Evolutionary conservation across 1,284 basidiomycete species (phyloP), one percentile per base, ranked within the genome.

Genomic region (Cutaneotrichosporon dermatis): DNA sequence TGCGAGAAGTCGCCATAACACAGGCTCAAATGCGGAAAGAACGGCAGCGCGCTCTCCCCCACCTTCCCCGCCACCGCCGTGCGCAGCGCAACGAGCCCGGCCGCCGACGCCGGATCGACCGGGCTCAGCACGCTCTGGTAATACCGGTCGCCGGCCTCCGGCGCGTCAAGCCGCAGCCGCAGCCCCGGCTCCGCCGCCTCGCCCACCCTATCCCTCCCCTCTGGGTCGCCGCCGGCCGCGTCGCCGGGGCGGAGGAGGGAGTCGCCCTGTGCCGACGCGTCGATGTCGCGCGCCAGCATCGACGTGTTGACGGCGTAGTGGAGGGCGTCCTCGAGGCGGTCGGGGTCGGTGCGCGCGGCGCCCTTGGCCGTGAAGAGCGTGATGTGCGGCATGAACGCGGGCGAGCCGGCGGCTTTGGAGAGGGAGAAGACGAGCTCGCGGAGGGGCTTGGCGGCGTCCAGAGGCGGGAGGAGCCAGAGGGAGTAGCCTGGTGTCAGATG

Each of bases 21-120:
- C 36, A 76, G 57, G 16, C 66, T 68, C 6, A 76, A 51, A 57
- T 76, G 74, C 5, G 74, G 71, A 60, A 72, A 76, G 60, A 65
- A 76, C 11, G 53, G 57, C 44, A 42, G 37, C 16, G 51, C 54
- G 34, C 13, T n/a, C 39, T 57, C 57, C n/a, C 37, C 43, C n/a
- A 56, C 41, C 3, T 48, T 39, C 8, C 48, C n/a, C 6, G 55
- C 51, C 3, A 51, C 33, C 1, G 54, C 55, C 3, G 56, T 16
- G 13, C 69, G 59, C 4, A 75, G 59, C 3, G 46, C 56, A 9
- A 64, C 53, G 2, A 75, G 61, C 1, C n/a, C 46, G 6, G 25
- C 37, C 13, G 44, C 49, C 4, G 42, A 25, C 0, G 48, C 39
- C 2, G 63, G 59, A 12, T 60, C 54, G 41, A 75, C 65, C 2